Base-by-base conservation (phyloP, 2,329 filamentous ascomycete species). In the Fusarium nisikadoi region DNA sequence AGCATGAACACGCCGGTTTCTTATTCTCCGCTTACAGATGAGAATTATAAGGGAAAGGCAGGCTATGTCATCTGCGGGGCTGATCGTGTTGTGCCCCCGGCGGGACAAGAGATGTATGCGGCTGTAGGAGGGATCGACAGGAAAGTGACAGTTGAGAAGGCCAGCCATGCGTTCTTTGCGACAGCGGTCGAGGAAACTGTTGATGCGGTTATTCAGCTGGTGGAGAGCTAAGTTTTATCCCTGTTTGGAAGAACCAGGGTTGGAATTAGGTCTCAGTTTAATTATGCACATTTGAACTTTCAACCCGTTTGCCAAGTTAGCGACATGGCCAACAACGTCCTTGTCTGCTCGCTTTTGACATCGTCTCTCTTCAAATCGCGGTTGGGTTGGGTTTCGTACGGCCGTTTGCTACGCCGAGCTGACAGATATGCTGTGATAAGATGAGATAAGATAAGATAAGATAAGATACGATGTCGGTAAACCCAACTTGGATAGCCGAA, bases 141-240 rank as follows among this genome's bases (percentile, higher is more conserved):
- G 2, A 65, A 41, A 11, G 35, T 65, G 7, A 41, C 41, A 16
- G 46, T 67, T 16, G 25, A 54, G 3, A 33, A 59, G 17, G 64
- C 64, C 5, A 67, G 39, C 36, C 64, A 67, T 19, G 64, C 64
- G 0, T 65, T 67, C 6, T 67, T 67, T 19, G 64, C 53, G 20
- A 52, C 23, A 20, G 49, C 23, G 8, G 31, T 31, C 9, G 31
- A 52, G 17, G 31, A 52, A 3, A 36, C 31, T 3, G 49, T 36
- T 2, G 49, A 27, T 6, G 49, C 49, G 3, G 13, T 52, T 27
- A 23, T 52, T 27, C 31, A 27, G 33, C 49, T 52, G 17, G n/a
- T 52, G 5, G 31, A 16, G 23, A 27, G 23, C 31, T 52, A 33
- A 3, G 3, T 13, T 23, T 4, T 19, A 8, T 50, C 6, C 6